Conservation (phyloP, 1,284 basidiomycete species). For the Sanghuangporus weigelae region DNA sequence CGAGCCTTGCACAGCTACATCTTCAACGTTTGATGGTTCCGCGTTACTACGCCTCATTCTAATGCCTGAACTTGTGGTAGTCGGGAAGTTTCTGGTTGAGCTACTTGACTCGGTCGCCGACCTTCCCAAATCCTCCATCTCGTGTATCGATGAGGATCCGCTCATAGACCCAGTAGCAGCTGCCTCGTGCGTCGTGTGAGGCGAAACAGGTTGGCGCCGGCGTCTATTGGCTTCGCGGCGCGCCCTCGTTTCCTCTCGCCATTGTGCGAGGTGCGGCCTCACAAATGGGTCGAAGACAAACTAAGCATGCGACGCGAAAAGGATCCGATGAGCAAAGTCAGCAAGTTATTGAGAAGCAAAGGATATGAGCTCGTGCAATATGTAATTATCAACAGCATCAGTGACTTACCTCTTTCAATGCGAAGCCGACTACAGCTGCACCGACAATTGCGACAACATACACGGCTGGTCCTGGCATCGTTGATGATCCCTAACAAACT, state of each 20-base stretch:
- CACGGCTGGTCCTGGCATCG: conserved; percentile 11
- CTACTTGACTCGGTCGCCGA: not conserved
- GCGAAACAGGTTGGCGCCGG: not conserved
- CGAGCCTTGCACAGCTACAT: not conserved
- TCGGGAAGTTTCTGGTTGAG: not conserved
- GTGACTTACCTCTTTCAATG: conserved; percentile 12
- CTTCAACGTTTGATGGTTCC: not conserved
- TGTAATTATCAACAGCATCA: not conserved
- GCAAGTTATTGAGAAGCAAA: not conserved
- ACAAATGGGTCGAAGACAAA: conserved; percentile 13
- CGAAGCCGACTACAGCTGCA: conserved; percentile 4
- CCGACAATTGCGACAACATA: conserved; percentile 10
- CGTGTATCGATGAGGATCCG: not conserved
- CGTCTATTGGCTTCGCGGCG: not conserved
- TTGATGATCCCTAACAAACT: not conserved
- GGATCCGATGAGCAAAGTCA: no score
- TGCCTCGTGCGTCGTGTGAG: not conserved
- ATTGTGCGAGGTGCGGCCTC: conserved; percentile 2
- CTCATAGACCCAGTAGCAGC: not conserved
- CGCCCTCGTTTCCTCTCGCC: conserved; percentile 4
- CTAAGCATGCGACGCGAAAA: not conserved
- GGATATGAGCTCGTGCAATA: not conserved
- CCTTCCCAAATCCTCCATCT: not conserved
- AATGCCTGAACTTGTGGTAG: not conserved
- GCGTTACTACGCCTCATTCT: not conserved